A percentile compares a stretch with the other conserved stretches of the same genome.
Evolutionary conservation across 2,329 filamentous ascomycete genomes (phyloP).

Genomic region (Didymella pinodella): DNA sequence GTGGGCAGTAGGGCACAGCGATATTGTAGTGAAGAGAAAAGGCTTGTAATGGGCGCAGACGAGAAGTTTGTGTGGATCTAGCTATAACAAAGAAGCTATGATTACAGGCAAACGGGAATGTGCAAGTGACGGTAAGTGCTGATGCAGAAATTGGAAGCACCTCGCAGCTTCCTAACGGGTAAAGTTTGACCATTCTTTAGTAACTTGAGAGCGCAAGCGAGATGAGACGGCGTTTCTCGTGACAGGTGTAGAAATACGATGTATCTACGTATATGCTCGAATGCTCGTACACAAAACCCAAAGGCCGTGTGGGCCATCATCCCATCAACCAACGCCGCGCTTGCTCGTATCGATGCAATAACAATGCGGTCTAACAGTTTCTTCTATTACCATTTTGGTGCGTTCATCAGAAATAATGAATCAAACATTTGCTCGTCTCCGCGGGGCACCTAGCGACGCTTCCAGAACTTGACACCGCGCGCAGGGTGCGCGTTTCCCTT

Average conservation of each 20-base stretch:
- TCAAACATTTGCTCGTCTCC: neutral
- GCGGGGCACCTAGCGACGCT: constrained; percentile 18
- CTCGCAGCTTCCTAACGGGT: no score
- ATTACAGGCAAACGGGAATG: no score
- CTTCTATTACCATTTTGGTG: constrained; percentile 6
- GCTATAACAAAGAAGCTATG: no score
- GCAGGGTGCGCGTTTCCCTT: constrained; percentile 11
- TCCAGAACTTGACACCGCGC: constrained; percentile 23
- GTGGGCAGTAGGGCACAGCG: no score
- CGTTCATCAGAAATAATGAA: neutral
- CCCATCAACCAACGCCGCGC: constrained; percentile 19
- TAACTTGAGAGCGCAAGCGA: neutral
- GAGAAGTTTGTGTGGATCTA: no score
- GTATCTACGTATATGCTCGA: neutral
- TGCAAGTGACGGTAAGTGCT: no score
- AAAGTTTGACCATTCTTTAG: no score
- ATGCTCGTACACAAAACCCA: constrained; percentile 5
- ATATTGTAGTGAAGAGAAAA: no score
- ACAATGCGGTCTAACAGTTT: constrained; percentile 7
- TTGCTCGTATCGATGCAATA: constrained; percentile 15
- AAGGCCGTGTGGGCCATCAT: neutral
- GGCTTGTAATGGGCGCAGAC: no score
- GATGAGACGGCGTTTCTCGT: neutral
- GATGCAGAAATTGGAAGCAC: no score
- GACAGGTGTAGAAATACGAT: neutral